Percentiles rank a stretch among this genome's conserved stretches.
phyloP scores from a whole-genome alignment of 345 rosid genomes.

The Salix caprea region DNA sequence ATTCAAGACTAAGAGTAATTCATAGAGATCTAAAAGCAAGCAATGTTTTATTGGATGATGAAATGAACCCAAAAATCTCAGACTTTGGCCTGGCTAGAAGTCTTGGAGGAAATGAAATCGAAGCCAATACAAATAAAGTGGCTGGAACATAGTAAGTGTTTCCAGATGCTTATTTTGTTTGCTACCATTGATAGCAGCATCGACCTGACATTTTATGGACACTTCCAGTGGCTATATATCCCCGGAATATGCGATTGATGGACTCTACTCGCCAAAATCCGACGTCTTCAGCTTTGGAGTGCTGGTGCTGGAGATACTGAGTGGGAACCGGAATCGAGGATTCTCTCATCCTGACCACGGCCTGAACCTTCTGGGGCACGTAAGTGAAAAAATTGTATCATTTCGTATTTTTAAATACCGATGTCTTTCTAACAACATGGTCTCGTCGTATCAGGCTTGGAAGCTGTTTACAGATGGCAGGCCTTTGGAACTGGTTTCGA shows the following conservation, averaged over 20 bases:
- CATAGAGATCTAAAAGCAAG: slow-evolving; percentile 30
- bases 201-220: neutral
- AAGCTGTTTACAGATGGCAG: slow-evolving; percentile 26
- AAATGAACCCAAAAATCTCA: slow-evolving; percentile 8
- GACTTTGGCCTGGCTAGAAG: neutral
- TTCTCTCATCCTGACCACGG: neutral
- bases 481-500: slow-evolving; percentile 18
- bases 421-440: neutral
- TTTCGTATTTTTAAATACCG: neutral
- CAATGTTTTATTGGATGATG: neutral
- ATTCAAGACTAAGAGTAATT: slow-evolving; percentile 34
- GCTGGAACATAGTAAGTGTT: slow-evolving; percentile 2
- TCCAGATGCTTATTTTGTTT: neutral
- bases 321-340: neutral
- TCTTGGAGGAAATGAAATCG: neutral
- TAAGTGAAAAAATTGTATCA: neutral
- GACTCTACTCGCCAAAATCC: neutral
- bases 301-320: neutral
- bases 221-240: neutral
- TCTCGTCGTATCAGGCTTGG: slow-evolving; percentile 25
- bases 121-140: neutral
- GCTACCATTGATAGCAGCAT: neutral
- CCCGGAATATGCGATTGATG: too few species aligned
- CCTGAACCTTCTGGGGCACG: neutral
- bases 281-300: neutral